These are phyloP conservation scores for Microbotryum lychnidis-dioicae DNA, from an alignment of 1,284 basidiomycete species.

Conservation along the genomic window DNA sequence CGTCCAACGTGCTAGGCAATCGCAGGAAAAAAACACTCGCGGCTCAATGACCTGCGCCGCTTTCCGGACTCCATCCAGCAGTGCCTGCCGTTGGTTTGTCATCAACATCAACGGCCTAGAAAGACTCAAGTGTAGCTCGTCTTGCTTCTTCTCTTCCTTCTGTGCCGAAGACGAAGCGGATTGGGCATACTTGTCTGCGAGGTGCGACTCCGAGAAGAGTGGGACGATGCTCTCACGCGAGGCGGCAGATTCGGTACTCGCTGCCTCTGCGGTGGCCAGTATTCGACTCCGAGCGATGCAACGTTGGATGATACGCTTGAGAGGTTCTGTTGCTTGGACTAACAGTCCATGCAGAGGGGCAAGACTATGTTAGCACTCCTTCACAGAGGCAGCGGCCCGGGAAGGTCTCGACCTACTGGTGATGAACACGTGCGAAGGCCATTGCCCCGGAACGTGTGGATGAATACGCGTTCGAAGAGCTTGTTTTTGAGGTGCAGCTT, in stretches of 20 bases:
- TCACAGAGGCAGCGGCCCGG: not conserved
- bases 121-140: conserved; percentile 53
- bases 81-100: conserved; percentile 61
- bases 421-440: conserved; percentile 63
- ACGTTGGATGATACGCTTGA: too few relatives aligned
- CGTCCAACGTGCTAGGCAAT: not conserved
- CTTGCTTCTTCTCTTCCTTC: conserved; percentile 29
- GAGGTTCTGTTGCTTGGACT: not conserved
- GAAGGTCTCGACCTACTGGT: conserved; percentile 21
- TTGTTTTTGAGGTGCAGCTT: too few relatives aligned
- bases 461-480: conserved; percentile 51
- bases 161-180: conserved; percentile 6
- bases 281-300: conserved; percentile 35
- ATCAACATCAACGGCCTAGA: conserved; percentile 65
- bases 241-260: conserved; percentile 45
- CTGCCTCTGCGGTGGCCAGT: conserved; percentile 46
- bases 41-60: conserved; percentile 1
- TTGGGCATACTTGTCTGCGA: not conserved
- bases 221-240: conserved; percentile 49
- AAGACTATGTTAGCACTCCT: not conserved
- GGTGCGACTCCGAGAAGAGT: conserved; percentile 37
- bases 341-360: not conserved
- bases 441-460: conserved; percentile 72
- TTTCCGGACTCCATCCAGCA: conserved; percentile 5
- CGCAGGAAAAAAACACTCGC: not conserved